Base-by-base conservation (phyloP, 345 rosid genomes). In the Linum trigynum region DNA sequence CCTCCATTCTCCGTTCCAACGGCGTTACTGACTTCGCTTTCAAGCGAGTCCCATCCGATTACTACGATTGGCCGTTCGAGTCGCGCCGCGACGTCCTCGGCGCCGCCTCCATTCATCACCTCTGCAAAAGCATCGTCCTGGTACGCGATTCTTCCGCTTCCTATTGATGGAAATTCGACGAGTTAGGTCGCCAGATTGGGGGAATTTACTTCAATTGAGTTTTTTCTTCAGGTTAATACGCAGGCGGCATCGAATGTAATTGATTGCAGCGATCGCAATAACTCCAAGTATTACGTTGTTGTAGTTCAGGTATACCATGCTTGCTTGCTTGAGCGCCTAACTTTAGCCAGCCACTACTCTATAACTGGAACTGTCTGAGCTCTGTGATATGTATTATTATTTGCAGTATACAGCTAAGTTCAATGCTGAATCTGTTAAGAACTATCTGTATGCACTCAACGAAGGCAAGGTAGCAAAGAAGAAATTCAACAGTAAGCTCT, bases 111-210 rank as follows among this genome's bases (percentile, higher is more conserved):
- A 63, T 94, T 59, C 69, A 85, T 70, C 95, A 94, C 74, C 96
- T 90, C 50, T 90, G 96, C 83, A 94, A 90, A 71, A 90, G 95
- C 89, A 85, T 92, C 76, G 96, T 90, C 71, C 74, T 90, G 92
- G 98, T 90, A 72, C 50, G 69, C 70, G 53, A 2, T 57, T 39
- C 62, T 17, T 35, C 15, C 5, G 7, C 15, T n/a, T n/a, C 4
- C 17, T 5, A 11, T 39, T 39, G 14, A 60, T 14, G 5, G 42
- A 39, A 23, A 23, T 23, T 23, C 32, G 32, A 23, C 32, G 32
- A 23, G 32, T 23, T 23, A 23, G 32, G 32, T 23, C 32, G 32
- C 32, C 32, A 23, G 32, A 23, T 23, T 23, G 32, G 32, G 32
- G 32, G 32, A 23, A 23, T 23, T 23, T 0, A 23, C 32, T 23